phyloP scores from a whole-genome alignment of 2,329 filamentous ascomycete genomes.

The Cladosporium sp. region DNA sequence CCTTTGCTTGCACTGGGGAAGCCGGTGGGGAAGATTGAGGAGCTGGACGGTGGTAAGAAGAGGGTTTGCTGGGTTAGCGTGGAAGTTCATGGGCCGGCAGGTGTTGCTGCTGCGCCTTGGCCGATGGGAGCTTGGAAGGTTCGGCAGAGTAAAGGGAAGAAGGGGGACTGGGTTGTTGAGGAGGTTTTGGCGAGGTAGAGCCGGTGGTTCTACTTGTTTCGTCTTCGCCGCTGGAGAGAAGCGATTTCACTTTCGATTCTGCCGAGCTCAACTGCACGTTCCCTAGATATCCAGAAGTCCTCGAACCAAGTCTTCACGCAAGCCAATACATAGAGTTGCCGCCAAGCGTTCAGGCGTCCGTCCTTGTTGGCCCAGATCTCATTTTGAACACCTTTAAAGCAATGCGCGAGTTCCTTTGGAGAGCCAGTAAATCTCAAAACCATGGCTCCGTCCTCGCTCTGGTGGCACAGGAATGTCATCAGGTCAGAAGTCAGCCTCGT shows the following conservation, averaged over 20 bases:
- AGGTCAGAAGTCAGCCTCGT: too few relatives aligned
- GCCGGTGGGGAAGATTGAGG: conserved; percentile 73
- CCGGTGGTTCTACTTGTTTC: too few relatives aligned
- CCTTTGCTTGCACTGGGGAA: conserved; percentile 80
- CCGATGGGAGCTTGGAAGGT: conserved; percentile 74
- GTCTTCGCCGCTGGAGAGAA: too few relatives aligned
- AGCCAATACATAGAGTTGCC: neutral
- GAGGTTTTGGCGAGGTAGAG: conserved; percentile 34
- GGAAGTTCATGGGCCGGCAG: conserved; percentile 35
- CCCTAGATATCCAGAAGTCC: neutral
- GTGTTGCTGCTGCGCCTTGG: conserved; percentile 17
- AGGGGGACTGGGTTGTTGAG: conserved; percentile 69
- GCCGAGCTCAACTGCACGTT: neutral
- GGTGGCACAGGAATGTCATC: too few relatives aligned
- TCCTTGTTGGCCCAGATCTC: conserved; percentile 1
- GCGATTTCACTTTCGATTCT: too few relatives aligned
- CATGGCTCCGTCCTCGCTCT: too few relatives aligned
- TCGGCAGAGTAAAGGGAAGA: conserved; percentile 65
- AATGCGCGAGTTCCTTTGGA: neutral
- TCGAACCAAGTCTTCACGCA: neutral
- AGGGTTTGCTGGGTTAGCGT: conserved; percentile 82
- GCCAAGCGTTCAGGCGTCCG: neutral
- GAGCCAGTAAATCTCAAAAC: neutral
- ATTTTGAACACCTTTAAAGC: neutral
- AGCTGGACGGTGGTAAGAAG: conserved; percentile 44